Evolutionary conservation across 352 stramenopile genomes (phyloP), one percentile per base, ranked within the genome.

Genomic region (Phytophthora agathidicida): DNA sequence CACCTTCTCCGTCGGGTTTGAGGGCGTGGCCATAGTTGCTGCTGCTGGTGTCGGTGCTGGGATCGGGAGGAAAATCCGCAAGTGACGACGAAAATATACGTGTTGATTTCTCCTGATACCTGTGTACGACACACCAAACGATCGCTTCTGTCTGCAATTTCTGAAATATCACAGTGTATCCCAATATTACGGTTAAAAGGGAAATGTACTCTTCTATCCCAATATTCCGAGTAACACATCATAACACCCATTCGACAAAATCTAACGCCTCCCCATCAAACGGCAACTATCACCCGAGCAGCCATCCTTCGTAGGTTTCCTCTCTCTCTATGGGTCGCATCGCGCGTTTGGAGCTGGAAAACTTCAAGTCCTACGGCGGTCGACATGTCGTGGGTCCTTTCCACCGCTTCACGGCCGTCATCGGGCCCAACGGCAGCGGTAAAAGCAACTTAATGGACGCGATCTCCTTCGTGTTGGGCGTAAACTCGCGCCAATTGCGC

Each of bases 351-450:
- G 96, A 99, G 87, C 71, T 99, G 24, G 92, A 99, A 68, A 98
- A 99, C 79, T 99, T 99, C 91, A 99, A 99, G 77, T 98, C 90
- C 6, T 99, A 99, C 68, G 93, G 86, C 27, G 98, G 97, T 3
- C 50, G 37, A 16, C 88, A 96, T 37, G 84, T 89, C 27, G 97
- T 99, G 51, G 97, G 96, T 13, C 97, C 97, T 13, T 99, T 99
- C 75, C 79, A 94, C 41, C 89, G 97, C 60, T 99, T 99, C 70
- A 99, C 97, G 27, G 97, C 92, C 35, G 92, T 99, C 37, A 93
- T 99, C 41, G 98, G 98, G 1, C 97, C 97, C 28, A 99, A 99
- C 77, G 98, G 98, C 38, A 86, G 91, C 17, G 83, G 97, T 16
- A 98, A 98, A 62, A 93, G 82, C 44, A 93, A 95, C 75, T 78